Base-by-base conservation (phyloP, 2,329 filamentous ascomycete species). In the Sporothrix curviconia region DNA sequence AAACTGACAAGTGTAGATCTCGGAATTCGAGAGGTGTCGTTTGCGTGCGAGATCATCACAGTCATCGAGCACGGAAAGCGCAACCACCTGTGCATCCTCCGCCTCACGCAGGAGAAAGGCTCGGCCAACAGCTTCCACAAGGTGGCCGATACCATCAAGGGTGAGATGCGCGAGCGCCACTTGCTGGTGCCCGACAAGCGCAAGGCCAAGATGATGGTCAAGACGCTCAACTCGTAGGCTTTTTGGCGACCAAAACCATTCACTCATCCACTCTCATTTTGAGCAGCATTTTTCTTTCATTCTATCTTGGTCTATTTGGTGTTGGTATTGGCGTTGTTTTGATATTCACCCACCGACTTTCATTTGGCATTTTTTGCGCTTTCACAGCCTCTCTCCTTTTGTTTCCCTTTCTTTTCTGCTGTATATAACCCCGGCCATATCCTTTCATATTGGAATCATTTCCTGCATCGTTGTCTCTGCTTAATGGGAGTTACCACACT, bases 91-190 rank as follows among this genome's bases (percentile, higher is more conserved):
- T 89, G 87, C 69, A 84, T 96, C 62, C 84, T 89, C 30, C 86
- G 90, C 36, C 90, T 96, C 69, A 92, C 89, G 1, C 92, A 96
- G 67, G 90, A 94, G 67, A 86, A 86, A 58, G 94, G 92, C n/a
- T 92, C 92, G 1, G 91, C 90, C 37, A 94, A 87, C 65, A 94
- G 88, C 64, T 95, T 97, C 74, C 82, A 90, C 68, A 85, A 84
- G 67, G 88, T 96, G 9, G 82, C 95, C 25, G 87, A 91, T 59
- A 87, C 87, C 3, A 78, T 96, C 64, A 80, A 86, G 63, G 77
- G 81, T 19, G 81, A 90, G 15, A 84, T 95, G 68, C 78, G 77
- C 62, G 76, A 76, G 59, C 82, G 85, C 28, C 78, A 78, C 25
- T 74, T 92, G 64, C 72, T 95, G 30, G 83, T 96, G 25, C 75